Base-by-base conservation (phyloP, 768 basidiomycete species). In the Agrocybe praecox region DNA sequence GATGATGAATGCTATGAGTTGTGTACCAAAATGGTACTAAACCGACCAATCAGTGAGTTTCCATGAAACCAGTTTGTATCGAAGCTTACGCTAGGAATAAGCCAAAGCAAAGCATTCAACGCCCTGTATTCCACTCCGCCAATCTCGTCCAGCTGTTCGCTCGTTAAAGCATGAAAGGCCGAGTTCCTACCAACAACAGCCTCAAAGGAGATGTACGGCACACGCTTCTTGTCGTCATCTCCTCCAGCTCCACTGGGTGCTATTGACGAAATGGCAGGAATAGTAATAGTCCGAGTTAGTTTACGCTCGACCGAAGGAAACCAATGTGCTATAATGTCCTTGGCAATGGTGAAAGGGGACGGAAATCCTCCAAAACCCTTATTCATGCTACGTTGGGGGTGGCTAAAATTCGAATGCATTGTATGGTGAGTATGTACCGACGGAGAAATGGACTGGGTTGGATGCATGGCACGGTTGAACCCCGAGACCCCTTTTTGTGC, bases 81-180 rank as follows among this genome's bases (percentile, higher is more conserved):
- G 26, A 12, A 24, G 79, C 90, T 65, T 67, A 96, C 94, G 32
- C 74, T 68, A 11, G 81, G 81, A 34, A 96, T 84, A 53, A 96
- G 82, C 89, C 91, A 96, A 10, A 94, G 74, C 49, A 97, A 70
- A 2, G 88, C 84, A 44, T 87, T 88, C 60, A 97, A 73, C 12
- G 90, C 91, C 10, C 94, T 82, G 67, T 92, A 98, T 69, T 99
- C 96, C 7, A 97, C 89, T 18, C 96, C 96, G 4, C 95, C 95
- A 5, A 98, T 74, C 69, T 97, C 94, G 62, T 96, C 94, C 62
- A 92, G 75, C 65, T 98, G 90, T 46, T 94, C 92, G 18, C 82
- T 79, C 0, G 87, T 91, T 52, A 96, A 72, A 61, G 70, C 75
- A 34, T 82, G 80, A 61, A 92, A 92, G 2, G 75, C 74, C 2